Conservation (phyloP, 768 basidiomycete genomes). For the Russula foetens region DNA sequence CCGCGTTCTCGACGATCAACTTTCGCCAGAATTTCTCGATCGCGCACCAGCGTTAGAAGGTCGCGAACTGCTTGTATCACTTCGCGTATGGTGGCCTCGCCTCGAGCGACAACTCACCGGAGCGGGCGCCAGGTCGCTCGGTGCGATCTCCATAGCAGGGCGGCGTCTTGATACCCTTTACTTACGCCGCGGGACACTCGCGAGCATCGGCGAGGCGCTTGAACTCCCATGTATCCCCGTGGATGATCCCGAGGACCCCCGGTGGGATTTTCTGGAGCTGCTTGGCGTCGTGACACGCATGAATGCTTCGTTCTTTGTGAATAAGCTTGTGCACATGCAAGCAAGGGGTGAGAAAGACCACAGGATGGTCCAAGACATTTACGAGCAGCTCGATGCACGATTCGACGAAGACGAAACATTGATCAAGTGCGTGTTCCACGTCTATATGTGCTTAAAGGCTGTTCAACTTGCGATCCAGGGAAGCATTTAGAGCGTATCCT, state of each 20-base stretch:
- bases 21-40: conserved; percentile 12
- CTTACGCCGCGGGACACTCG: conserved; percentile 8
- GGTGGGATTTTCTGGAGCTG: conserved; percentile 20
- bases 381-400: conserved; percentile 22
- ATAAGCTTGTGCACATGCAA: conserved; percentile 17
- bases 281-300: conserved; percentile 19
- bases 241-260: conserved; percentile 15
- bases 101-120: not conserved
- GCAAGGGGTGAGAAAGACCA: conserved; percentile 2
- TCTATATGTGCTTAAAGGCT: not conserved
- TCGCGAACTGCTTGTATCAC: not conserved
- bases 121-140: not conserved
- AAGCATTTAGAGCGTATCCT: conserved; percentile 11
- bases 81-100: conserved; percentile 13
- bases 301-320: conserved; percentile 18
- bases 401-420: conserved; percentile 20
- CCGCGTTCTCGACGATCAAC: conserved; percentile 7
- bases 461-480: not conserved
- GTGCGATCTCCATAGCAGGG: not conserved
- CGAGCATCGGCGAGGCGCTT: not conserved
- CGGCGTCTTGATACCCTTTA: conserved; percentile 12
- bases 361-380: conserved; percentile 8
- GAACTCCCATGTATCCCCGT: conserved; percentile 21
- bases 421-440: conserved; percentile 18
- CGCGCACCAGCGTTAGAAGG: not conserved